Base-by-base conservation (phyloP, 2,329 filamentous ascomycete species). In the Aspergillus ibericus region DNA sequence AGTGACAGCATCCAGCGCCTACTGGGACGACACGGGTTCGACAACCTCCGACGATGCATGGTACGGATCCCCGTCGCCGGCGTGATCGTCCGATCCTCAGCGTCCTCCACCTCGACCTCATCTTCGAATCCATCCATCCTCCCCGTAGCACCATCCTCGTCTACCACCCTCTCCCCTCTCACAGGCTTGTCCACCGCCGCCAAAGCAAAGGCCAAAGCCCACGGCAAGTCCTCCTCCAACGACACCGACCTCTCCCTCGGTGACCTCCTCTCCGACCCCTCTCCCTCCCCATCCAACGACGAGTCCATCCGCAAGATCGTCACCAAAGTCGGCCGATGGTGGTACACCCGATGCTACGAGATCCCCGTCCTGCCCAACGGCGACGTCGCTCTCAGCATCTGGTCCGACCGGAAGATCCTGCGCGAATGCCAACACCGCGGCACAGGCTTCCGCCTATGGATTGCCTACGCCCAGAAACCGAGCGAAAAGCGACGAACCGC, bases 341-440 rank as follows among this genome's bases (percentile, higher is more conserved):
- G 95, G 95, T 98, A 96, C 76, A 90, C 87, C 9, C 86, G 90
- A 53, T 97, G 93, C 79, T 98, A 97, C 73, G 93, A 97, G 76
- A 85, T 83, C 57, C 82, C 84, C 4, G 80, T 87, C 8, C 75
- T 84, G 59, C 72, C 75, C 1, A 76, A 82, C 59, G 73, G 78
- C 51, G 72, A 80, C 51, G 77, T 79, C 49, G 78, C 80, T 47
- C 85, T 76, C 59, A 88, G 89, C 72, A 90, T 98, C 65, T 98
- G 93, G 89, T 83, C 82, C 48, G 90, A 97, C 70, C 85, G 83
- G 56, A 82, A 83, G 9, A 77, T 98, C 27, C 79, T 98, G 48
- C 80, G 85, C 15, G 95, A 99, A 77, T 97, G 93, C 69, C 90
- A 96, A 76, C 88, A 89, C 72, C 88, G 90, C 72, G 88, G 90